Evolutionary conservation across 108 stramenopile genomes (phyloP).

Genomic region (Cyclotella choctawhatcheeana): DNA sequence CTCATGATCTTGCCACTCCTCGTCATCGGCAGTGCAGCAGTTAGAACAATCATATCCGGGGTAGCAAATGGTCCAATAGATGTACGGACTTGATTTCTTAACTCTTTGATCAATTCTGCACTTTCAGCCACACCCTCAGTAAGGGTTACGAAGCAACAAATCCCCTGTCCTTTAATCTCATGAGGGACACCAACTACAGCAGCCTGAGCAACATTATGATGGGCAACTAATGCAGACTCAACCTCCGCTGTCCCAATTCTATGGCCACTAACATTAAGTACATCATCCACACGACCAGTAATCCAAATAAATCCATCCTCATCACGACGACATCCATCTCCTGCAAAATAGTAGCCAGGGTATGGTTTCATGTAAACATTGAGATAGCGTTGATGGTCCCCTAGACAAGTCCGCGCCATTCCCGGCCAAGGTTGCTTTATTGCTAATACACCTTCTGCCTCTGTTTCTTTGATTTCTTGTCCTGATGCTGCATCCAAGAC

Average conservation of each 20-base stretch:
- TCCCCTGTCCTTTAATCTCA: slow-evolving; percentile 92
- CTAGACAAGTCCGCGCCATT: slow-evolving; percentile 93
- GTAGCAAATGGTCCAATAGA: slow-evolving; percentile 93
- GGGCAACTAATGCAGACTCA: slow-evolving; percentile 92
- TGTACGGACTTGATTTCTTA: slow-evolving; percentile 77
- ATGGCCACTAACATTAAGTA: slow-evolving; percentile 96
- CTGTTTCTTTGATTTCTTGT: slow-evolving; percentile 58
- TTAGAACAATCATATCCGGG: slow-evolving; percentile 87
- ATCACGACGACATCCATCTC: slow-evolving; percentile 93
- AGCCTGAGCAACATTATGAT: slow-evolving; percentile 89
- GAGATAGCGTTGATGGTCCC: slow-evolving; percentile 95
- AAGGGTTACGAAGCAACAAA: slow-evolving; percentile 85
- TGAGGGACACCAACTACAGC: slow-evolving; percentile 93
- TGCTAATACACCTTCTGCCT: slow-evolving; percentile 90
- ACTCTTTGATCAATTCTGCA: slow-evolving; percentile 82
- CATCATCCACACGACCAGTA: slow-evolving; percentile 97
- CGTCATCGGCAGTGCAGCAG: slow-evolving; percentile 93
- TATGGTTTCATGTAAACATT: slow-evolving; percentile 93
- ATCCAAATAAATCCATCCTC: slow-evolving; percentile 96
- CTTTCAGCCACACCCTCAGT: slow-evolving; percentile 66
- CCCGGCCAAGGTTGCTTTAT: slow-evolving; percentile 95
- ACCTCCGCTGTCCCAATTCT: slow-evolving; percentile 96
- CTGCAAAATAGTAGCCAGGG: slow-evolving; percentile 97
- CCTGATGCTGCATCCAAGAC: slow-evolving; percentile 91
- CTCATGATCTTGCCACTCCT: slow-evolving; percentile 97